phyloP scores from a whole-genome alignment of 805 yeast species.

The Teunomyces aglyptinius region DNA sequence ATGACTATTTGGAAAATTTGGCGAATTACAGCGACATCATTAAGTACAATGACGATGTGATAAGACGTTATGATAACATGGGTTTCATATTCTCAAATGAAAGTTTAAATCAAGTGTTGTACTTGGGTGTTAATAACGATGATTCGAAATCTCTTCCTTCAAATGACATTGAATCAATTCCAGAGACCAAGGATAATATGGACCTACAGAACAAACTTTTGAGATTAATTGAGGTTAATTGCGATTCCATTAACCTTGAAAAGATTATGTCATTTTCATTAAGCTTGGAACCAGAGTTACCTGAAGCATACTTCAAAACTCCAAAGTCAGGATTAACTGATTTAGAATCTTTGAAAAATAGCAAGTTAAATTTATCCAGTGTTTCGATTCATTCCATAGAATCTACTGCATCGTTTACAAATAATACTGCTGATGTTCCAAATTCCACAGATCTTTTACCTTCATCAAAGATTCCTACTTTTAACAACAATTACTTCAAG shows the following conservation, averaged over 20 bases:
- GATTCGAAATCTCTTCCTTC: conserved; percentile 21
- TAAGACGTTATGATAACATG: conserved; percentile 39
- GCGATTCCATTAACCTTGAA: conserved; percentile 48
- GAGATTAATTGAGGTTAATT: conserved; percentile 42
- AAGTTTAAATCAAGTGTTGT: conserved; percentile 41
- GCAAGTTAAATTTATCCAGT: conserved; percentile 17
- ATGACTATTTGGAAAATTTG: conserved; percentile 57
- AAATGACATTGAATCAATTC: conserved; percentile 7
- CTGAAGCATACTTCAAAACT: conserved; percentile 32
- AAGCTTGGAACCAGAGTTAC: conserved; percentile 57
- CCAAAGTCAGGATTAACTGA: conserved; percentile 4
- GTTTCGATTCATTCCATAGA: conserved; percentile 26
- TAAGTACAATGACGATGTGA: conserved; percentile 38
- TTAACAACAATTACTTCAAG: conserved; percentile 36
- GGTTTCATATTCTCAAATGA: conserved; percentile 45
- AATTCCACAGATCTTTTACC: conserved; percentile 8
- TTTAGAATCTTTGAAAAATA: conserved; percentile 8
- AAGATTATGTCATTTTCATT: conserved; percentile 65
- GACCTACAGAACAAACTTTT: conserved; percentile 35
- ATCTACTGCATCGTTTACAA: conserved; percentile 15
- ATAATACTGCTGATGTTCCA: background rate
- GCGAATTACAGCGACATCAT: conserved; percentile 42
- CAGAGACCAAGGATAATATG: conserved; percentile 6
- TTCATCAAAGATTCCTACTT: conserved; percentile 27
- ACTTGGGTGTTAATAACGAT: conserved; percentile 38